A percentile compares a stretch with the other conserved stretches of the same genome.
Evolutionary conservation across 2,329 filamentous ascomycete genomes (phyloP).

Genomic region (Xylariaceae sp.): DNA sequence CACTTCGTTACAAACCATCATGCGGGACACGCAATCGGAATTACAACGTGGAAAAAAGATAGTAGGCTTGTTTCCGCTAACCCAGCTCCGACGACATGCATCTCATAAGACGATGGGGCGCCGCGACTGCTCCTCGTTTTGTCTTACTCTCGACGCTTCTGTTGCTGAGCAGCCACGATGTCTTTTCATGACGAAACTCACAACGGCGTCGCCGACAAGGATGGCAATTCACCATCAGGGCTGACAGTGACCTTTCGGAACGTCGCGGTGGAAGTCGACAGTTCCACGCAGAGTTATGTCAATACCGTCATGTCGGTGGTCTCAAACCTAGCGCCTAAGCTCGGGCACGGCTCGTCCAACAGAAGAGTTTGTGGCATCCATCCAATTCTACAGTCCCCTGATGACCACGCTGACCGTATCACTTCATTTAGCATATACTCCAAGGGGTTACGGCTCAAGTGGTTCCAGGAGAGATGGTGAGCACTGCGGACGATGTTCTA

Average conservation of each 20-base stretch:
- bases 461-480: conserved; percentile 42
- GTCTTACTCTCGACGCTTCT: too few relatives aligned
- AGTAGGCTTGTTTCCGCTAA: too few relatives aligned
- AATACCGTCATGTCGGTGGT: conserved; percentile 2
- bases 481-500: background rate
- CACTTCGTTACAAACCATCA: too few relatives aligned
- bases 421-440: conserved; percentile 2
- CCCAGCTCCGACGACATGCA: too few relatives aligned
- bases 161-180: background rate
- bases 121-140: too few relatives aligned
- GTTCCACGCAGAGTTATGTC: conserved; percentile 2
- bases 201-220: background rate
- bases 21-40: too few relatives aligned
- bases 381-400: background rate
- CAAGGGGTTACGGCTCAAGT: conserved; percentile 26
- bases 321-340: background rate
- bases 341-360: background rate
- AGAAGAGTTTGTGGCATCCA: background rate
- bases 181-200: background rate
- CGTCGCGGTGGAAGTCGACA: conserved; percentile 3
- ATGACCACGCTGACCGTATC: background rate
- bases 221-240: background rate
- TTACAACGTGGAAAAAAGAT: too few relatives aligned
- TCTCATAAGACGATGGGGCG: too few relatives aligned
- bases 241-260: conserved; percentile 5